Evolutionary conservation across 345 rosid species (phyloP).

Genomic region (Geranium brycei): DNA sequence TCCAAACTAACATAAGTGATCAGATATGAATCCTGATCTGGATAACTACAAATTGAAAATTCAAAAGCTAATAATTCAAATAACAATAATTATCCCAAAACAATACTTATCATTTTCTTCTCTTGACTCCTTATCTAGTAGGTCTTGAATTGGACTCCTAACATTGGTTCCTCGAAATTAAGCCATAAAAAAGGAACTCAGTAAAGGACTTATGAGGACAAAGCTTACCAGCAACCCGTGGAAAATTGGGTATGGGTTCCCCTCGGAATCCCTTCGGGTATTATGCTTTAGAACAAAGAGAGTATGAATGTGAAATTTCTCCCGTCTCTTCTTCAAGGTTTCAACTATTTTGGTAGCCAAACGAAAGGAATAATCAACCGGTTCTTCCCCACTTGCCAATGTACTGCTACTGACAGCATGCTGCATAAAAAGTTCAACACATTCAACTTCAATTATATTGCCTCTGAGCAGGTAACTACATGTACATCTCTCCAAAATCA

Average conservation of each 20-base stretch:
- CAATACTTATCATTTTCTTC: too few species aligned
- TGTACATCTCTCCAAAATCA: slow-evolving; percentile 10
- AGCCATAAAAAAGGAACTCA: not conserved
- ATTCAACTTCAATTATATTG: slow-evolving; percentile 21
- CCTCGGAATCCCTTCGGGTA: slow-evolving; percentile 52
- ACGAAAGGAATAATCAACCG: slow-evolving; percentile 52
- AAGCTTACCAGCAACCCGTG: slow-evolving; percentile 59
- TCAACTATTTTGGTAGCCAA: slow-evolving; percentile 61
- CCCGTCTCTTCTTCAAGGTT: slow-evolving; percentile 45
- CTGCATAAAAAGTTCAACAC: slow-evolving; percentile 42
- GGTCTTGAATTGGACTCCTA: too few species aligned
- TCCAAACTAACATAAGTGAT: too few species aligned
- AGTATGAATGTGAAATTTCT: slow-evolving; percentile 51
- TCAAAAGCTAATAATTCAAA: too few species aligned
- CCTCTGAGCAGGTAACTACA: slow-evolving; percentile 6
- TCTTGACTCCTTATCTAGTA: too few species aligned
- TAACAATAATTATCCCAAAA: too few species aligned
- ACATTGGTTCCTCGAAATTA: too few species aligned
- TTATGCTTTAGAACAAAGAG: slow-evolving; percentile 62
- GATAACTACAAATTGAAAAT: too few species aligned
- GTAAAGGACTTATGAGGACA: not conserved
- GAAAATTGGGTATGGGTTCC: slow-evolving; percentile 51
- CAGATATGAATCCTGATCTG: too few species aligned
- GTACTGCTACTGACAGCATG: slow-evolving; percentile 13
- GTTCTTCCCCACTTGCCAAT: slow-evolving; percentile 14